A percentile compares a stretch with the other conserved stretches of the same genome.
These are phyloP conservation scores for Dipteronia dyeriana DNA, from an alignment of 345 rosid species.

Conservation along the genomic window DNA sequence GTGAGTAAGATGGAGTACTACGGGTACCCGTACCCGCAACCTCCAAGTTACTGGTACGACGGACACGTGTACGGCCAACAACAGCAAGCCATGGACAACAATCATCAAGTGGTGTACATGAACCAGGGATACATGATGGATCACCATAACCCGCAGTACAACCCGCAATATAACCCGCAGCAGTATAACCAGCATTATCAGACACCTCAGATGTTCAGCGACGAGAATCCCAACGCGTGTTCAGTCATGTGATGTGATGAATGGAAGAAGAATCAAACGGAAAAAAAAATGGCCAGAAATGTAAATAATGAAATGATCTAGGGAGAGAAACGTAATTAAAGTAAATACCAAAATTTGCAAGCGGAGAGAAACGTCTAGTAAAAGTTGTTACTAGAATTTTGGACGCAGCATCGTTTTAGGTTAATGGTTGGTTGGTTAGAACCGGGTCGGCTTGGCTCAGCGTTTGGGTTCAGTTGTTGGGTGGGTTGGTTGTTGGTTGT, in stretches of 20 bases:
- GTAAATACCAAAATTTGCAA: not conserved
- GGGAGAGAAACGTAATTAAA: conserved; percentile 33
- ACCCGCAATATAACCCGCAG: conserved; percentile 31
- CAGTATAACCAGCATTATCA: conserved; percentile 33
- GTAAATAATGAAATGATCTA: conserved; percentile 33
- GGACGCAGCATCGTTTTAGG: conserved; percentile 1
- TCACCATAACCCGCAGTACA: conserved; percentile 32
- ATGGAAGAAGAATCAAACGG: too few relatives aligned
- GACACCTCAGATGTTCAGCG: conserved; percentile 85
- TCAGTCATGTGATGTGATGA: conserved; percentile 51
- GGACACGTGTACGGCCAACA: conserved; percentile 40
- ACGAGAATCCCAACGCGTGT: conserved; percentile 90
- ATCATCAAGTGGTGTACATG: not conserved
- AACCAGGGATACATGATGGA: conserved; percentile 39
- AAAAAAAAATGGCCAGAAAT: conserved; percentile 12
- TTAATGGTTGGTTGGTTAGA: not conserved
- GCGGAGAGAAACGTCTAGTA: not conserved
- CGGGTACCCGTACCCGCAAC: conserved; percentile 39
- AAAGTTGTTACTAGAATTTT: conserved; percentile 19
- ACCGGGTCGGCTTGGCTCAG: conserved; percentile 21
- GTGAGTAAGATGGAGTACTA: conserved; percentile 51
- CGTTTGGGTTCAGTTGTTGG: too few relatives aligned
- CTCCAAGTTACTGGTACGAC: conserved; percentile 46
- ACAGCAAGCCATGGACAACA: conserved; percentile 36
- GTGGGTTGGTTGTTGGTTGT: conserved; percentile 6